phyloP scores from a whole-genome alignment of 768 basidiomycete species.

The Agaricus blazei region DNA sequence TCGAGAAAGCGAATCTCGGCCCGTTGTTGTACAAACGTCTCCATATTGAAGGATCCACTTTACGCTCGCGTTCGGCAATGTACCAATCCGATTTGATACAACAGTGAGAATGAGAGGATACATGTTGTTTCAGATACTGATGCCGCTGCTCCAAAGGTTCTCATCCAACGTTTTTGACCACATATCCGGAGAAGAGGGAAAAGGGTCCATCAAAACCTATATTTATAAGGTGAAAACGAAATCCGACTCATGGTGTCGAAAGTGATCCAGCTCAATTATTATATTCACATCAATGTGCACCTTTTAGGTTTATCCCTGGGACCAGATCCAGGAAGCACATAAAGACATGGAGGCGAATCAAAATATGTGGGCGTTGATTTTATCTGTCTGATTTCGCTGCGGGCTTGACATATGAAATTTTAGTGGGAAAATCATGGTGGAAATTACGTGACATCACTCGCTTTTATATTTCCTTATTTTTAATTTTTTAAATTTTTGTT shows the following conservation, averaged over 20 bases:
- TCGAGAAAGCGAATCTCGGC: slow-evolving; percentile 48
- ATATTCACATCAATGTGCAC: slow-evolving; percentile 1
- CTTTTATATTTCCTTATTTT: not conserved
- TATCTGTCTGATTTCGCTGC: not conserved
- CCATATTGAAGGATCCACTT: slow-evolving; percentile 82
- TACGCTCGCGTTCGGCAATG: slow-evolving; percentile 65
- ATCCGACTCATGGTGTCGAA: not conserved
- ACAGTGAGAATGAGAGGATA: slow-evolving; percentile 30
- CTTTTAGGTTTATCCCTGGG: slow-evolving; percentile 72
- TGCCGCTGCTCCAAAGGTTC: slow-evolving; percentile 36
- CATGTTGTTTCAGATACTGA: not conserved
- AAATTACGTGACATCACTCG: slow-evolving; percentile 23
- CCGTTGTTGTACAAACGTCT: slow-evolving; percentile 82
- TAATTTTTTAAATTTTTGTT: not conserved
- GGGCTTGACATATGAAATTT: slow-evolving; percentile 3
- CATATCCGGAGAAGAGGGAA: slow-evolving; percentile 53
- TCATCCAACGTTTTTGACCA: slow-evolving; percentile 44
- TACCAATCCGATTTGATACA: slow-evolving; percentile 75
- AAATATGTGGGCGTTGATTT: slow-evolving; percentile 23
- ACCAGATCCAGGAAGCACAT: slow-evolving; percentile 74
- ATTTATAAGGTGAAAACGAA: slow-evolving; percentile 61
- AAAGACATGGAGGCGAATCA: slow-evolving; percentile 77
- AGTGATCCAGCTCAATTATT: not conserved
- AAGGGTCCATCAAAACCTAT: slow-evolving; percentile 63
- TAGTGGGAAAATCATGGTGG: slow-evolving; percentile 46